Conservation (phyloP, 1,284 basidiomycete genomes). For the Heterobasidion annosum region DNA sequence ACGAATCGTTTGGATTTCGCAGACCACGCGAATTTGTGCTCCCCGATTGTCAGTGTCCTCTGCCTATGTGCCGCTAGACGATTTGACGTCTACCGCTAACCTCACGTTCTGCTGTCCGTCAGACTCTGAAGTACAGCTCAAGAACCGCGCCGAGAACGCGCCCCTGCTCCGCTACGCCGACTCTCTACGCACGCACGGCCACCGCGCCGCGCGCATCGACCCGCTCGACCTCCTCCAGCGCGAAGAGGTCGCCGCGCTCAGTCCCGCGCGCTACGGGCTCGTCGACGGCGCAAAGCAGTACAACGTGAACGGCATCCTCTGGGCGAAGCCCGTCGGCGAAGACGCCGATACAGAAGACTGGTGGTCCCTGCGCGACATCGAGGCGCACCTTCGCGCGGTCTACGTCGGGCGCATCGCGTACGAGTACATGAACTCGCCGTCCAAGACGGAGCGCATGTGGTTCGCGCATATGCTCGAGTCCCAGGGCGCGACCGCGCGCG, state of each 20-base stretch:
- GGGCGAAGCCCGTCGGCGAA: constrained; percentile 47
- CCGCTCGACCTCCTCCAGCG: constrained; percentile 81
- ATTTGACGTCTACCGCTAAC: neutral
- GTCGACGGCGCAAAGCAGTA: constrained; percentile 42
- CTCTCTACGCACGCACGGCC: constrained; percentile 71
- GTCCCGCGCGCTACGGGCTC: constrained; percentile 73
- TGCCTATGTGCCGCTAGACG: neutral
- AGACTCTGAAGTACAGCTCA: constrained; percentile 72
- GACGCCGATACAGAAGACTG: constrained; percentile 38
- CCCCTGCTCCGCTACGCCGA: constrained; percentile 82
- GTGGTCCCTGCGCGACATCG: constrained; percentile 67
- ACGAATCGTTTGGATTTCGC: constrained; percentile 77
- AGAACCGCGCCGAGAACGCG: constrained; percentile 70
- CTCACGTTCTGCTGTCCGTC: constrained; percentile 2
- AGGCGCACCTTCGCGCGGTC: constrained; percentile 55
- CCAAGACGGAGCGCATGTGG: constrained; percentile 76
- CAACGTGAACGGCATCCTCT: constrained; percentile 74
- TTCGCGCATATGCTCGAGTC: constrained; percentile 75
- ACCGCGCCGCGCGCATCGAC: constrained; percentile 77
- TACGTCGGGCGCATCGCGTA: constrained; percentile 83
- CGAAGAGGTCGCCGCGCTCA: constrained; percentile 76
- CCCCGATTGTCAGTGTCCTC: constrained; percentile 60
- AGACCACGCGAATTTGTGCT: constrained; percentile 55
- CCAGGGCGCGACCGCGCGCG: neutral
- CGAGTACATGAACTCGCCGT: constrained; percentile 84